These are phyloP conservation scores for Eucalyptus regnans DNA, from an alignment of 345 rosid genomes.

Conservation along the genomic window DNA sequence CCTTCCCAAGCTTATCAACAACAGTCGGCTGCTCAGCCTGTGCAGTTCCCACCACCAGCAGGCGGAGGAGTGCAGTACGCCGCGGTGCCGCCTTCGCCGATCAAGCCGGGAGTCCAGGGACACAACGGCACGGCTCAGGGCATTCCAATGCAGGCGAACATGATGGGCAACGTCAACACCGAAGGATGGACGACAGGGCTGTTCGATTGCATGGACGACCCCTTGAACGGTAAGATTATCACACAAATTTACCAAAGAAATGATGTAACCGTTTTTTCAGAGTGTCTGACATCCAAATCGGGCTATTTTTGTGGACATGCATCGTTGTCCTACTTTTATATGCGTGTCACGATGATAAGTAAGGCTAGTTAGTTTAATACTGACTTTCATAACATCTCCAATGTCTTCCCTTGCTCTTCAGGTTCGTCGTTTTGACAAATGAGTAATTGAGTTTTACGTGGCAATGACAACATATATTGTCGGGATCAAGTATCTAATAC, in stretches of 20 bases:
- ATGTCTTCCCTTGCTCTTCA: not conserved
- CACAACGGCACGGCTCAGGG: not conserved
- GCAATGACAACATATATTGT: not conserved
- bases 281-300: not conserved
- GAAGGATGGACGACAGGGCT: slow-evolving; percentile 42
- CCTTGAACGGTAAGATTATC: slow-evolving; percentile 28
- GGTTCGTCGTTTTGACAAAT: not conserved
- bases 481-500: not conserved
- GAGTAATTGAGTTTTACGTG: not conserved
- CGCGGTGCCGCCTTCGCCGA: not conserved
- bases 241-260: not conserved
- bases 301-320: not conserved
- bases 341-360: not conserved
- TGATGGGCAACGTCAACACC: not conserved
- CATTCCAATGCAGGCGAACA: not conserved
- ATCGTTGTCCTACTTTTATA: not conserved
- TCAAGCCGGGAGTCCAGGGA: not conserved
- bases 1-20: not conserved
- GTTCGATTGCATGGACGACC: slow-evolving; percentile 62
- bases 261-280: not conserved
- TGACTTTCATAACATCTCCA: not conserved
- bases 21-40: not conserved
- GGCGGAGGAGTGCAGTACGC: not conserved
- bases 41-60: not conserved
- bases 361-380: not conserved